Percentiles rank a stretch among this genome's conserved stretches.
Conservation (phyloP, 345 rosid genomes). For the Murraya paniculata region DNA sequence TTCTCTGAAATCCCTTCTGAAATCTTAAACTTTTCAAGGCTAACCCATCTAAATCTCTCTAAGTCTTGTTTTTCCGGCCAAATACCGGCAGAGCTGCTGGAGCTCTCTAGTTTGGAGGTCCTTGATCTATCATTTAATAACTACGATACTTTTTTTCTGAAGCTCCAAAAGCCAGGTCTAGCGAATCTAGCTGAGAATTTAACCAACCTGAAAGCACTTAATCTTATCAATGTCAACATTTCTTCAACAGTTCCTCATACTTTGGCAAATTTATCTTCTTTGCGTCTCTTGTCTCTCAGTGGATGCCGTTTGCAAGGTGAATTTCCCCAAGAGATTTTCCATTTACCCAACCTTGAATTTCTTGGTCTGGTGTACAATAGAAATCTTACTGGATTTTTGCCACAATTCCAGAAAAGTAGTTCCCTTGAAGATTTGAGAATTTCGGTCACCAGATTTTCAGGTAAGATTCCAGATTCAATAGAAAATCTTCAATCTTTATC, state of each 20-base stretch:
- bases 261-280: not conserved
- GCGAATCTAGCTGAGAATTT: not conserved
- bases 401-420: not conserved
- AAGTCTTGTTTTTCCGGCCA: not conserved
- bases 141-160: not conserved
- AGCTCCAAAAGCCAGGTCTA: not conserved
- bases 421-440: not conserved
- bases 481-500: not conserved
- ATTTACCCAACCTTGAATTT: not conserved
- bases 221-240: not conserved
- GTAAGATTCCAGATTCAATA: not conserved
- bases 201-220: constrained; percentile 14
- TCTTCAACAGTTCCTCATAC: not conserved
- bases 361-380: fast-evolving
- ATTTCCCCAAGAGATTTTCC: not conserved
- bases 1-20: not conserved
- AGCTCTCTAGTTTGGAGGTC: not conserved
- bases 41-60: not conserved
- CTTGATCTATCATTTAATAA: constrained; percentile 7
- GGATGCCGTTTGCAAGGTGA: not conserved
- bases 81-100: not conserved
- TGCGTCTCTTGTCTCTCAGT: not conserved
- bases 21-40: not conserved
- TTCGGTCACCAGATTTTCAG: not conserved
- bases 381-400: not conserved